Percentiles rank a stretch among this genome's conserved stretches.
phyloP scores from a whole-genome alignment of 345 rosid genomes.

The Raphanus raphanistrum region DNA sequence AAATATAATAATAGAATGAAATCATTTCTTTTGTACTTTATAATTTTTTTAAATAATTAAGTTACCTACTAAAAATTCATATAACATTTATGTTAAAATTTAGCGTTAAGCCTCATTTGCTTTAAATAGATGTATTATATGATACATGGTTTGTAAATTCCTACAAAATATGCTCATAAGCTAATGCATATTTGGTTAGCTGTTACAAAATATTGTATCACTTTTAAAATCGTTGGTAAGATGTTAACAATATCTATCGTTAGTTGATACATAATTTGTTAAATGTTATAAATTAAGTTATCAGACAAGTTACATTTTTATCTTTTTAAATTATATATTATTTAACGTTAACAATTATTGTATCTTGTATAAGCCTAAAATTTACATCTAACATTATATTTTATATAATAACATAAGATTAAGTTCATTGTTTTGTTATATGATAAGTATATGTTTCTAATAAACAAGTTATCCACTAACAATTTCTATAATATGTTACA shows the following conservation, averaged over 20 bases:
- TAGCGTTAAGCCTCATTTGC: background rate
- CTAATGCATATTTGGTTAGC: no score
- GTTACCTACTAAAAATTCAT: background rate
- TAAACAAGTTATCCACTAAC: no score
- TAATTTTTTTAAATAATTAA: no score
- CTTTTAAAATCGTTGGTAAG: background rate
- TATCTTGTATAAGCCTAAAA: background rate
- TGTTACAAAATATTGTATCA: background rate
- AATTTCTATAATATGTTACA: background rate
- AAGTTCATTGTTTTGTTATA: background rate
- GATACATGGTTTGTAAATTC: background rate
- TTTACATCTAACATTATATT: background rate
- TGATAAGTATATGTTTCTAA: no score
- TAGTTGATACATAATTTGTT: background rate
- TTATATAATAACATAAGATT: background rate
- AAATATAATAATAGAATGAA: background rate
- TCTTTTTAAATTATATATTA: no score
- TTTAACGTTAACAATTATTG: background rate
- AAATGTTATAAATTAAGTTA: background rate
- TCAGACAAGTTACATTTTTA: background rate
- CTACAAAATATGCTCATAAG: background rate
- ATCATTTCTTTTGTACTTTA: background rate
- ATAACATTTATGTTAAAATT: background rate
- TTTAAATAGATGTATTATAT: background rate
- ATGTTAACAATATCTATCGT: background rate